Conservation (phyloP, 345 rosid species). For the Lepidium aucheri region DNA sequence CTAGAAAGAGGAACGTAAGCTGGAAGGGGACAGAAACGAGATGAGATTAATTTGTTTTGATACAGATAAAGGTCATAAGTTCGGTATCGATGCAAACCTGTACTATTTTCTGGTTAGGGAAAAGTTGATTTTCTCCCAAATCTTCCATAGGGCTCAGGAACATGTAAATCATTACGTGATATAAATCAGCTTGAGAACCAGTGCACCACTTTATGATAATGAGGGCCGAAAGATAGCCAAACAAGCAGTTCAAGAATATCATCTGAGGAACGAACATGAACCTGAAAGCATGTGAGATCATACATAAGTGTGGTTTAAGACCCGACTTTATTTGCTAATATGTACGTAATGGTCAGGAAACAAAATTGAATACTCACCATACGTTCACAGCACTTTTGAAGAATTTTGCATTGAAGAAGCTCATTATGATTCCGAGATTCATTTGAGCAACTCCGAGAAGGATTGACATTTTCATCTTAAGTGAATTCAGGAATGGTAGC, state of each 20-base stretch:
- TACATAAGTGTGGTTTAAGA: not conserved
- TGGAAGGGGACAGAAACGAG: constrained; percentile 25
- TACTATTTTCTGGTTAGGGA: constrained; percentile 57
- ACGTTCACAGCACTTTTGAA: constrained; percentile 50
- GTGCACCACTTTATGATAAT: constrained; percentile 83
- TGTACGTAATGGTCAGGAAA: not conserved
- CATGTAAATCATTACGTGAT: constrained; percentile 95
- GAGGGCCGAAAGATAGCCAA: constrained; percentile 84
- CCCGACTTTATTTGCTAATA: not conserved
- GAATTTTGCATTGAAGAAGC: constrained; percentile 82
- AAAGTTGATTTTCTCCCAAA: constrained; percentile 84
- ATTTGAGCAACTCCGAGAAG: constrained; percentile 94
- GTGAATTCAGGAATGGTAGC: constrained; percentile 85
- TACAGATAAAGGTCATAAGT: not conserved
- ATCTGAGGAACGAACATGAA: constrained; percentile 92
- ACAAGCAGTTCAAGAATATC: constrained; percentile 79
- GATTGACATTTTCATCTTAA: constrained; percentile 99
- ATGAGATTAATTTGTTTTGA: not conserved
- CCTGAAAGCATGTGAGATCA: constrained; percentile 46
- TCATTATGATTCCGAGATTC: constrained; percentile 93
- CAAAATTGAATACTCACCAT: constrained; percentile 41
- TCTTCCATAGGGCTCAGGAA: constrained; percentile 91
- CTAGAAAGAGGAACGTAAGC: constrained; percentile 65
- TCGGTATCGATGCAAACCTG: constrained; percentile 45
- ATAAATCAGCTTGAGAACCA: constrained; percentile 91